phyloP scores from a whole-genome alignment of 305 asterid genomes.

The Vinca major region DNA sequence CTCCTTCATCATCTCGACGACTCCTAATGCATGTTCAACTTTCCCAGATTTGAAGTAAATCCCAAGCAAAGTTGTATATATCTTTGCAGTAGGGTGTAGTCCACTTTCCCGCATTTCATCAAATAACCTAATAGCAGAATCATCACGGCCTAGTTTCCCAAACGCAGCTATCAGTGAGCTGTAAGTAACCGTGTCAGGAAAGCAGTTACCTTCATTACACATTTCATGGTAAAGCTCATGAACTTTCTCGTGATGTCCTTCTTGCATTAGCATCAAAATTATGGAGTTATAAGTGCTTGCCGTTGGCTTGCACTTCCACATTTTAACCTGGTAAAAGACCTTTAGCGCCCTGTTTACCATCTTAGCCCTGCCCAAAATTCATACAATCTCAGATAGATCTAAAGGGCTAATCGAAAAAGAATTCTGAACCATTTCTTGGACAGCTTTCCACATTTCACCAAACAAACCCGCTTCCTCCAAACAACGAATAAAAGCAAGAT shows the following conservation, averaged over 20 bases:
- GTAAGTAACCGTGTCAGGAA: slow-evolving; percentile 73
- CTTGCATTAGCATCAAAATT: slow-evolving; percentile 81
- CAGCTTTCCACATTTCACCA: slow-evolving; percentile 72
- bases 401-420: slow-evolving; percentile 46
- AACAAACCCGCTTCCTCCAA: slow-evolving; percentile 56
- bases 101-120: slow-evolving; percentile 85
- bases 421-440: slow-evolving; percentile 71
- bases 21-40: slow-evolving; percentile 53
- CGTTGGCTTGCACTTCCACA: slow-evolving; percentile 68
- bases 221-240: slow-evolving; percentile 78
- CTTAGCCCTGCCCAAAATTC: slow-evolving; percentile 58
- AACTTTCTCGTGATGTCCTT: slow-evolving; percentile 70
- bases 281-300: slow-evolving; percentile 66
- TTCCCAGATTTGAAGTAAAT: slow-evolving; percentile 53
- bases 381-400: slow-evolving; percentile 57
- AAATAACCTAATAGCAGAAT: slow-evolving; percentile 65
- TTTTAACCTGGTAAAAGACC: slow-evolving; percentile 65
- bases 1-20: slow-evolving; percentile 66
- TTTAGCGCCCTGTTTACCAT: slow-evolving; percentile 76
- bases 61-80: slow-evolving; percentile 60
- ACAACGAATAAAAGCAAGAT: slow-evolving; percentile 57
- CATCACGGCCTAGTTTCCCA: slow-evolving; percentile 55
- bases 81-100: slow-evolving; percentile 70
- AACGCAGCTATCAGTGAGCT: slow-evolving; percentile 68
- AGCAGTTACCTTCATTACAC: slow-evolving; percentile 69